Percentiles rank a stretch among this genome's conserved stretches.
phyloP scores from a whole-genome alignment of 306 rosid species.

The Arachis hypogaea region DNA sequence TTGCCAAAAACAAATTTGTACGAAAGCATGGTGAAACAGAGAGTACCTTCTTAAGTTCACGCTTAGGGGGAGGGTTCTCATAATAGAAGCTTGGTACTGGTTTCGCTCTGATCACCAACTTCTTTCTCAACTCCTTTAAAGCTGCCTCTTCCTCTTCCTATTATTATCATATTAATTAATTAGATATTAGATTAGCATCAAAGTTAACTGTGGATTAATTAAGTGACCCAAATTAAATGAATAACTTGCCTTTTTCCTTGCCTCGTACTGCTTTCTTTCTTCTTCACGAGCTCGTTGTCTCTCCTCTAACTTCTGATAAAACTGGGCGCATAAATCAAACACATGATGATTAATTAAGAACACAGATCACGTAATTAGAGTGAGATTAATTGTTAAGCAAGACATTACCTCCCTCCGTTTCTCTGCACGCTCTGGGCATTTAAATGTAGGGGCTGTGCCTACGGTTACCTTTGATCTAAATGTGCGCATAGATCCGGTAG shows the following conservation, averaged over 20 bases:
- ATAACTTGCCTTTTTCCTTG: slow-evolving; percentile 72
- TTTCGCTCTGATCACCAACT: slow-evolving; percentile 86
- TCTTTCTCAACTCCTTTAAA: slow-evolving; percentile 79
- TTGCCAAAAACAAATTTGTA: slow-evolving; percentile 6
- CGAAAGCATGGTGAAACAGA: slow-evolving; percentile 3
- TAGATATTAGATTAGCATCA: not conserved
- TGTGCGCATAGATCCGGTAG: slow-evolving; percentile 62
- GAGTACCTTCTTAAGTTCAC: slow-evolving; percentile 81
- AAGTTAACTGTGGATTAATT: slow-evolving; percentile 15
- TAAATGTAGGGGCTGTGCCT: slow-evolving; percentile 85
- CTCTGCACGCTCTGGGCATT: slow-evolving; percentile 68
- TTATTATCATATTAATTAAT: not conserved
- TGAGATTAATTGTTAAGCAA: slow-evolving; percentile 31
- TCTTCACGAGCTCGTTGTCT: slow-evolving; percentile 88
- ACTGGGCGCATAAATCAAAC: slow-evolving; percentile 56
- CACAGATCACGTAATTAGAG: slow-evolving; percentile 21
- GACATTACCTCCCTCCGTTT: slow-evolving; percentile 86
- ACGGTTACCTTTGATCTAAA: slow-evolving; percentile 76
- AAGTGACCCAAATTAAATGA: too few relatives aligned
- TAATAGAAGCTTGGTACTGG: slow-evolving; percentile 97
- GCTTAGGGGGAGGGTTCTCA: slow-evolving; percentile 86
- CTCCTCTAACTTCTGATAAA: slow-evolving; percentile 83
- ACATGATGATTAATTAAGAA: slow-evolving; percentile 1
- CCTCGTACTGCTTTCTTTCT: slow-evolving; percentile 74
- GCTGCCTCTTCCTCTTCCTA: slow-evolving; percentile 99